A percentile compares a stretch with the other conserved stretches of the same genome.
phyloP scores from a whole-genome alignment of 805 yeast species.

The Lipomyces spencermartinsiae region DNA sequence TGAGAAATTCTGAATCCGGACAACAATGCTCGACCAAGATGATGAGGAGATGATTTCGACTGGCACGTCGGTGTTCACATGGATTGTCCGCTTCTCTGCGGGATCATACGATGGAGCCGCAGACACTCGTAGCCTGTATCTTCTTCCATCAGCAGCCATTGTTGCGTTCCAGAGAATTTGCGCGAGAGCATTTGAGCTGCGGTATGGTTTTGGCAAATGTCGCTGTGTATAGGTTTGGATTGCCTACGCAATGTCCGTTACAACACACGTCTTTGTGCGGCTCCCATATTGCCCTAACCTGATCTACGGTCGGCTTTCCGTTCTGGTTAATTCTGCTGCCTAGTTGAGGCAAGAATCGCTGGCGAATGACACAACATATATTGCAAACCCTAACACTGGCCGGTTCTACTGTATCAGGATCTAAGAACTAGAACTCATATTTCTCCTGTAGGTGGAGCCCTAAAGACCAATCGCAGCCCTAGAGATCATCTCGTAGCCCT shows the following conservation, averaged over 20 bases:
- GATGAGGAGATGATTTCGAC: constrained; percentile 9
- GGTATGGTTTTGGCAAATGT: background rate
- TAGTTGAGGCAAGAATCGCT: too few species aligned
- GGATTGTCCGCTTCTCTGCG: constrained; percentile 8
- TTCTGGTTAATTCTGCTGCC: too few species aligned
- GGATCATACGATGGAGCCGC: constrained; percentile 24
- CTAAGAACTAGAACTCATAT: too few species aligned
- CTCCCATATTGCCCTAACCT: background rate
- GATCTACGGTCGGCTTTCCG: background rate
- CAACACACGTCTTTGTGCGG: background rate
- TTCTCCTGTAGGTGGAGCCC: too few species aligned
- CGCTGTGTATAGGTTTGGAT: background rate
- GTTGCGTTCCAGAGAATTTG: background rate
- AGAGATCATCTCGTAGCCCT: too few species aligned
- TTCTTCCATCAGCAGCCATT: background rate
- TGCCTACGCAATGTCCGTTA: background rate
- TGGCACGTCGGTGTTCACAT: constrained; percentile 31
- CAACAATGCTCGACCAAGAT: constrained; percentile 17
- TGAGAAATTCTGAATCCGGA: constrained; percentile 26
- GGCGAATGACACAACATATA: too few species aligned
- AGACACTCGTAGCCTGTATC: constrained; percentile 20
- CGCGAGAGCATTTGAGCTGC: background rate
- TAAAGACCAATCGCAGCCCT: too few species aligned
- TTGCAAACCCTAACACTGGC: too few species aligned
- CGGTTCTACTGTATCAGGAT: too few species aligned